These are phyloP conservation scores for Blepharisma japonicum DNA, from an alignment of 73 alveolate genomes.

Conservation along the genomic window DNA sequence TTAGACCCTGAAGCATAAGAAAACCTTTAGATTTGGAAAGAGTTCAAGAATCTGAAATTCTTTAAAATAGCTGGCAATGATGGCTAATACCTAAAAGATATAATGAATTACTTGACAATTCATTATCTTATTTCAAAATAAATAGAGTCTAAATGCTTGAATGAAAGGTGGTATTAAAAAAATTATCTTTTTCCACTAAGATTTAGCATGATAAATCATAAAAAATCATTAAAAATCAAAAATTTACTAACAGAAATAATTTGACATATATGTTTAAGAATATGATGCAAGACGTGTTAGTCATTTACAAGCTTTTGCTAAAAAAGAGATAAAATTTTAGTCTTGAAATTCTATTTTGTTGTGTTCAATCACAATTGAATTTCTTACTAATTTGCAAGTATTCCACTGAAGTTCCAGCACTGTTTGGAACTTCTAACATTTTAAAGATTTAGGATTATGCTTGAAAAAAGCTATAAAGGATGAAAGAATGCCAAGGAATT, in stretches of 20 bases:
- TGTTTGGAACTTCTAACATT: background rate
- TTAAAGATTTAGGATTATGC: background rate
- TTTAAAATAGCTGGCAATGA: background rate
- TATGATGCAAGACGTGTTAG: background rate
- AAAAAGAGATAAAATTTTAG: constrained; percentile 4
- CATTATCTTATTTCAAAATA: background rate
- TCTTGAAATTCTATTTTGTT: background rate
- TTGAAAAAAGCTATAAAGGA: constrained; percentile 34
- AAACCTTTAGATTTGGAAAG: background rate
- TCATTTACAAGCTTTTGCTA: background rate
- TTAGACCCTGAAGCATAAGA: background rate
- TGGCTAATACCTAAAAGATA: background rate
- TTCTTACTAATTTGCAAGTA: background rate
- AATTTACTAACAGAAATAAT: background rate
- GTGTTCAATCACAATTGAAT: background rate
- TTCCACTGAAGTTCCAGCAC: background rate
- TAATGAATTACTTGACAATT: background rate
- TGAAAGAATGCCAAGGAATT: constrained; percentile 35
- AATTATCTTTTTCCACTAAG: background rate
- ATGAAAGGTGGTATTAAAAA: background rate
- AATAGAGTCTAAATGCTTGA: background rate
- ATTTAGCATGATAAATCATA: background rate
- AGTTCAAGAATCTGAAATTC: background rate
- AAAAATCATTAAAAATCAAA: background rate
- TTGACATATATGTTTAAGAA: background rate